Percentiles rank a stretch among this genome's conserved stretches.
phyloP scores from a whole-genome alignment of 768 basidiomycete genomes.

The Crucibulum laeve region DNA sequence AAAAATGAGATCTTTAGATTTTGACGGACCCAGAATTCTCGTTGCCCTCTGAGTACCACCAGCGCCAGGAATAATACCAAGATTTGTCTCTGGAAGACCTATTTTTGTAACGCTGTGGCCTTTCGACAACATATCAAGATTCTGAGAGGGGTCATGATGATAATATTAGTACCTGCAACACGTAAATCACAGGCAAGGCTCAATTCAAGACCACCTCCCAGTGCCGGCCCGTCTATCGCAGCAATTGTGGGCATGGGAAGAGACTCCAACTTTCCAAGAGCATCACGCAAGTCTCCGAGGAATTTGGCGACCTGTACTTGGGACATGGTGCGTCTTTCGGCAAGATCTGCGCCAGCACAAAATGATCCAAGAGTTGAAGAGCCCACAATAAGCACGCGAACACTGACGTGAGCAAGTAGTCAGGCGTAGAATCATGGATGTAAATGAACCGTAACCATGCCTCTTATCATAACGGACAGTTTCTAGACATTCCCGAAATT shows the following conservation, averaged over 20 bases:
- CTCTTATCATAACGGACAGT: slow-evolving; percentile 62
- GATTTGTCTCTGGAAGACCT: slow-evolving; percentile 76
- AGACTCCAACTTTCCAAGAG: slow-evolving; percentile 72
- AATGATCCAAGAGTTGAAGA: slow-evolving; percentile 77
- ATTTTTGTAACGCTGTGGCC: slow-evolving; percentile 74
- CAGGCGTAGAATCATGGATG: slow-evolving; percentile 4
- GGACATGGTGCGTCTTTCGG: slow-evolving; percentile 82
- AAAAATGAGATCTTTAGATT: slow-evolving; percentile 85
- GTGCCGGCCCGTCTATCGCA: slow-evolving; percentile 88
- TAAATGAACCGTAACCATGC: slow-evolving; percentile 25
- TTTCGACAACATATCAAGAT: slow-evolving; percentile 17
- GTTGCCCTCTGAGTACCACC: slow-evolving; percentile 85
- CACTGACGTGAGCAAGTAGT: slow-evolving; percentile 28
- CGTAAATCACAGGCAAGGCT: slow-evolving; percentile 87
- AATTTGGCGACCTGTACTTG: slow-evolving; percentile 71
- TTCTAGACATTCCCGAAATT: slow-evolving; percentile 68
- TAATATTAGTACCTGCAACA: slow-evolving; percentile 59
- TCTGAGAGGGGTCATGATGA: not conserved
- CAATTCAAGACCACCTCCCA: slow-evolving; percentile 91
- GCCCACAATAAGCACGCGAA: slow-evolving; percentile 78
- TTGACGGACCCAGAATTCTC: slow-evolving; percentile 71
- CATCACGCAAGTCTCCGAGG: slow-evolving; percentile 67
- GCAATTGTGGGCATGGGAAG: slow-evolving; percentile 88
- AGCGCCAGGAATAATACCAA: slow-evolving; percentile 86
- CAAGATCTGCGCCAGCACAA: slow-evolving; percentile 90